Evolutionary conservation across 2,329 filamentous ascomycete species (phyloP).

Genomic region (Chaetothyriales sp.): DNA sequence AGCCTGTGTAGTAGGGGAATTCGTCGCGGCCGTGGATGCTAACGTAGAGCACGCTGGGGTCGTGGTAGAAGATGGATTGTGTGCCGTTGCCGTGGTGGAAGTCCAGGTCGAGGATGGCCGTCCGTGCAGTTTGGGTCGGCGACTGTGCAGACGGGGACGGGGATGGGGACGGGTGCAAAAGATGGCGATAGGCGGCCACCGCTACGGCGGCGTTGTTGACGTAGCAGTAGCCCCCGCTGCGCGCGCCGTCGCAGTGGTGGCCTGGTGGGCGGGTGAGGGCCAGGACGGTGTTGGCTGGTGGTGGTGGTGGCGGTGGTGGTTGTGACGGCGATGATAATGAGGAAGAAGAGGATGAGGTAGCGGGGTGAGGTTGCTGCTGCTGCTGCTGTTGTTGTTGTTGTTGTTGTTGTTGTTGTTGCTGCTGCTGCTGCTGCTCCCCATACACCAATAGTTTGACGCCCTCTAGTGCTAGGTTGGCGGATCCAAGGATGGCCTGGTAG

Average conservation of each 20-base stretch:
- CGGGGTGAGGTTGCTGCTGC: not conserved
- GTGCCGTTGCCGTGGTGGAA: constrained; percentile 19
- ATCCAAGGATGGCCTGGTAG: constrained; percentile 14
- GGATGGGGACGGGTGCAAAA: constrained; percentile 1
- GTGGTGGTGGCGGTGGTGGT: too few relatives aligned
- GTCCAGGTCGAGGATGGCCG: constrained; percentile 17
- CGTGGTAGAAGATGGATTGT: constrained; percentile 21
- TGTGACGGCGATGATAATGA: not conserved
- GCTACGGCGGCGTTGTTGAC: constrained; percentile 17
- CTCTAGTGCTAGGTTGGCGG: constrained; percentile 16
- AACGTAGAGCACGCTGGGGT: constrained; percentile 21
- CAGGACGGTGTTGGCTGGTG: constrained; percentile 11
- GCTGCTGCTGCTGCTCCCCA: not conserved
- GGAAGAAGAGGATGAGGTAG: not conserved
- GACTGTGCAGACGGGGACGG: not conserved
- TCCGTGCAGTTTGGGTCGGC: not conserved
- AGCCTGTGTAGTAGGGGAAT: constrained; percentile 22
- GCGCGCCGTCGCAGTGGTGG: constrained; percentile 17
- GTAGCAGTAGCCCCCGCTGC: constrained; percentile 19
- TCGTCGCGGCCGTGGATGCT: constrained; percentile 25
- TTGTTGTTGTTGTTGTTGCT: not conserved
- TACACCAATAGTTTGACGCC: constrained; percentile 11
- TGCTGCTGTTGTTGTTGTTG: not conserved
- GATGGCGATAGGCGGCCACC: constrained; percentile 9
- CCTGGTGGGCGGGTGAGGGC: constrained; percentile 17